A percentile compares a stretch with the other conserved stretches of the same genome.
Conservation (phyloP, 176 grass and related monocot species). For the Dendrocalamus sinicus region DNA sequence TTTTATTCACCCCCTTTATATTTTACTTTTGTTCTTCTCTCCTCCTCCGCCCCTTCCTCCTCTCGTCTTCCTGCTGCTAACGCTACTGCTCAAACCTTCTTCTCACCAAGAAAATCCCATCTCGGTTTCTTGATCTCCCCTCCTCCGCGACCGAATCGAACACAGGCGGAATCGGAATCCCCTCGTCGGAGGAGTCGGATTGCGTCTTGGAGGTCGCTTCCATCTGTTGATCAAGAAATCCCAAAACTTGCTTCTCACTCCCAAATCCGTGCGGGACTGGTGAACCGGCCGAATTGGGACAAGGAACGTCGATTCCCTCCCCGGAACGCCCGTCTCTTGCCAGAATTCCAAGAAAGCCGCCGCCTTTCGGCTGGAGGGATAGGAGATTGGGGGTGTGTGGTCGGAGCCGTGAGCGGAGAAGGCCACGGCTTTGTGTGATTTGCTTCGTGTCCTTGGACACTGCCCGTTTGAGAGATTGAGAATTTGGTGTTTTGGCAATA, state of each 20-base stretch:
- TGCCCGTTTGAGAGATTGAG: slow-evolving; percentile 23
- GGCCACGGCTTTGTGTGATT: slow-evolving; percentile 20
- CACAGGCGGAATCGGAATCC: slow-evolving; percentile 21
- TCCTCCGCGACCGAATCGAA: slow-evolving; percentile 37
- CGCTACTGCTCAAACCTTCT: slow-evolving; percentile 40
- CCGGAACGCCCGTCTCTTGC: not conserved
- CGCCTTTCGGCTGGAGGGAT: slow-evolving; percentile 20
- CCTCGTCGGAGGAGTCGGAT: slow-evolving; percentile 22
- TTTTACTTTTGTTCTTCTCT: slow-evolving; percentile 18
- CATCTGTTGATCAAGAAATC: slow-evolving; percentile 36
- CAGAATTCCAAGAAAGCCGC: slow-evolving; percentile 47
- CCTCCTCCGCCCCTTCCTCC: not conserved
- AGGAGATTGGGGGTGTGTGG: slow-evolving; percentile 14
- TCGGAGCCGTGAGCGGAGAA: slow-evolving; percentile 3
- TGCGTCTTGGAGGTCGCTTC: slow-evolving; percentile 50
- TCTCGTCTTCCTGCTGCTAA: slow-evolving; percentile 26
- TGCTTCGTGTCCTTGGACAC: not conserved
- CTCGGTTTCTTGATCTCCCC: not conserved
- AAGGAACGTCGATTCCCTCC: slow-evolving; percentile 30
- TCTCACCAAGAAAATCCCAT: slow-evolving; percentile 33
- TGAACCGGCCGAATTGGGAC: slow-evolving; percentile 48
- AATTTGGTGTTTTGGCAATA: slow-evolving; percentile 27
- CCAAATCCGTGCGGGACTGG: slow-evolving; percentile 52
- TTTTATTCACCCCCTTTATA: slow-evolving; percentile 12
- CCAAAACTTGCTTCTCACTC: slow-evolving; percentile 10